Percentiles rank a stretch among this genome's conserved stretches.
Conservation (phyloP, 306 rosid species). For the Dalbergia cochinchinensis region DNA sequence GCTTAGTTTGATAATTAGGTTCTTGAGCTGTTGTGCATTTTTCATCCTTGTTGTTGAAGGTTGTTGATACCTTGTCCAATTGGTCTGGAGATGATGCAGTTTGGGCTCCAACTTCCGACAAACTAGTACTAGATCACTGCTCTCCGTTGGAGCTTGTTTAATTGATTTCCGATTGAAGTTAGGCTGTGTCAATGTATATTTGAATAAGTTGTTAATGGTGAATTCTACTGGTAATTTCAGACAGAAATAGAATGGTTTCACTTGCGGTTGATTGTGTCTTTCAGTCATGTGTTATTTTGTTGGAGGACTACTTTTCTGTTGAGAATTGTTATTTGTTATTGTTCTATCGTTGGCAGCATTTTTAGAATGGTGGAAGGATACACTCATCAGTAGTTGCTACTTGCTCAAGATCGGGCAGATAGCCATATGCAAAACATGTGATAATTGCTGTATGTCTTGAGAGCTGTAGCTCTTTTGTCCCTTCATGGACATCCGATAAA, state of each 20-base stretch:
- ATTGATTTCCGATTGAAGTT: conserved; percentile 20
- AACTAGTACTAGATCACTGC: conserved; percentile 4
- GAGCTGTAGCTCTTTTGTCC: conserved; percentile 31
- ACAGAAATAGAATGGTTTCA: conserved; percentile 22
- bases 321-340: conserved; percentile 6
- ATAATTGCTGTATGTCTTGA: conserved; percentile 10
- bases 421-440: conserved; percentile 4
- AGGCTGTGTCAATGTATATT: conserved; percentile 4
- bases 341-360: neutral
- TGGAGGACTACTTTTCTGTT: conserved; percentile 2
- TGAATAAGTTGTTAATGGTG: conserved; percentile 24
- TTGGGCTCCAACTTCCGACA: conserved; percentile 10
- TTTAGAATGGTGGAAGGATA: conserved; percentile 22
- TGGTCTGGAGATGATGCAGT: conserved; percentile 39
- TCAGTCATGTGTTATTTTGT: conserved; percentile 6
- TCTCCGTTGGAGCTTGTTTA: conserved; percentile 10
- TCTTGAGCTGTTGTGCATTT: conserved; percentile 18
- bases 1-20: conserved; percentile 21
- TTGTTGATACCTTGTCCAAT: conserved; percentile 6
- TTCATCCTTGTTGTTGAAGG: conserved; percentile 30
- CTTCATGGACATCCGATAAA: no score
- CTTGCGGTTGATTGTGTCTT: conserved; percentile 22
- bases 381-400: conserved; percentile 1
- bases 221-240: conserved; percentile 25
- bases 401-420: conserved; percentile 10